Evolutionary conservation across 257 asterid species (phyloP).

Genomic region (Avicennia marina): DNA sequence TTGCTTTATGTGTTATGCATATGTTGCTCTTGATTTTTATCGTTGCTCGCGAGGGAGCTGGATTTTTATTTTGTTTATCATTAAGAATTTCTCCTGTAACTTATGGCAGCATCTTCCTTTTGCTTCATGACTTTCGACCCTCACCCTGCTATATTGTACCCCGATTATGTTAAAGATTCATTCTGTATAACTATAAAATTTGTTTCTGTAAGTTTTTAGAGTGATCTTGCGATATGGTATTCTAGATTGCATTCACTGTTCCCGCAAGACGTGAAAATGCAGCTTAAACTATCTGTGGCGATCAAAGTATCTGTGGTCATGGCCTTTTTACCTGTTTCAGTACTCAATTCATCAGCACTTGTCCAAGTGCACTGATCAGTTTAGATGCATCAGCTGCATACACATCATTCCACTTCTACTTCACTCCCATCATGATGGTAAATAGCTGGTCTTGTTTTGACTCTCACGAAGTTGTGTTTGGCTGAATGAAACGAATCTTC

Average conservation of each 20-base stretch:
- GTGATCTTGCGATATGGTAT: not conserved
- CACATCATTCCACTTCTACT: not conserved
- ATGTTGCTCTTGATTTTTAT: too few species aligned
- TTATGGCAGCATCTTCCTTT: not conserved
- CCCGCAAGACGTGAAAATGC: not conserved
- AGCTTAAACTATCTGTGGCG: too few species aligned
- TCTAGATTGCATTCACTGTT: not conserved
- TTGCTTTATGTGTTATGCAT: too few species aligned
- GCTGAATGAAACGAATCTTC: too few species aligned
- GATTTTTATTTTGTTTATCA: too few species aligned
- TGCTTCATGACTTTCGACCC: not conserved
- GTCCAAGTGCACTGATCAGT: too few species aligned
- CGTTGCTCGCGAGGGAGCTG: too few species aligned
- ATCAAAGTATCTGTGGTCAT: not conserved
- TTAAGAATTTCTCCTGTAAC: not conserved
- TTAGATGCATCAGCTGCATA: too few species aligned
- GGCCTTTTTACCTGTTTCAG: conserved; percentile 15
- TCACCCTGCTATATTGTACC: not conserved
- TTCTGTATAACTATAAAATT: too few species aligned
- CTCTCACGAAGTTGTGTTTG: too few species aligned
- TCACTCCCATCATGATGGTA: too few species aligned
- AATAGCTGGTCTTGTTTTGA: too few species aligned
- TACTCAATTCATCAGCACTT: not conserved
- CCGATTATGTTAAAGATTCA: not conserved
- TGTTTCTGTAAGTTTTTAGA: not conserved